These are phyloP conservation scores for Fusarium neocosmosporiellum DNA, from an alignment of 2,329 filamentous ascomycete species.

Conservation along the genomic window DNA sequence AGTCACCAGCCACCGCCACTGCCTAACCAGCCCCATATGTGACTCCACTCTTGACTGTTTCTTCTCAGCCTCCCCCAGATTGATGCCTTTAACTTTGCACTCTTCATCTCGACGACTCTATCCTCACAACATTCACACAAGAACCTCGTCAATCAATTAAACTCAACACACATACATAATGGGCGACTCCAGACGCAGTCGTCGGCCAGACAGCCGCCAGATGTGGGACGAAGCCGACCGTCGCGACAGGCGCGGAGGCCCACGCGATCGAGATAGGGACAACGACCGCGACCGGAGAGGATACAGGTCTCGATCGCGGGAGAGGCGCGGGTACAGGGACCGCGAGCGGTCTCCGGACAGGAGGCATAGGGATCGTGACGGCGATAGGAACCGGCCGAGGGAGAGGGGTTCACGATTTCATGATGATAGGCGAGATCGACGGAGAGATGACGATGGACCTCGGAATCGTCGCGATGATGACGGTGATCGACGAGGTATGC, in stretches of 20 bases:
- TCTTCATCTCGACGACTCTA: neutral
- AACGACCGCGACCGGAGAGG: conserved; percentile 47
- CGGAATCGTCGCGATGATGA: conserved; percentile 39
- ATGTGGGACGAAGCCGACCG: conserved; percentile 70
- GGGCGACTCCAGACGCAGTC: conserved; percentile 48
- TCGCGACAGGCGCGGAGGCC: conserved; percentile 47
- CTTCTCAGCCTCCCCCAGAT: conserved; percentile 34
- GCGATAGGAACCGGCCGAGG: conserved; percentile 47
- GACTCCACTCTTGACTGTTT: conserved; percentile 20
- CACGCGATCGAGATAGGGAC: conserved; percentile 42
- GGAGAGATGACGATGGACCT: conserved; percentile 42
- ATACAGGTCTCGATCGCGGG: conserved; percentile 50
- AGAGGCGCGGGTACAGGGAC: conserved; percentile 49
- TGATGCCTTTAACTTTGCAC: conserved; percentile 3
- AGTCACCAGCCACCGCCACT: conserved; percentile 39
- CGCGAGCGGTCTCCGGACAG: conserved; percentile 52
- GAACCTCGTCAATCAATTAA: too few species aligned
- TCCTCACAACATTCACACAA: neutral
- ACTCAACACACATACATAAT: conserved; percentile 31
- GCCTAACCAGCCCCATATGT: neutral
- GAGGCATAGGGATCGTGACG: conserved; percentile 54
- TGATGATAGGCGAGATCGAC: conserved; percentile 38
- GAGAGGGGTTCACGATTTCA: conserved; percentile 47
- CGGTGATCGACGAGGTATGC: conserved; percentile 41
- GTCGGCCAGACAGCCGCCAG: conserved; percentile 64